Evolutionary conservation across 371 early-diverging fungal species (phyloP).

Genomic region (Entomophthora muscae): DNA sequence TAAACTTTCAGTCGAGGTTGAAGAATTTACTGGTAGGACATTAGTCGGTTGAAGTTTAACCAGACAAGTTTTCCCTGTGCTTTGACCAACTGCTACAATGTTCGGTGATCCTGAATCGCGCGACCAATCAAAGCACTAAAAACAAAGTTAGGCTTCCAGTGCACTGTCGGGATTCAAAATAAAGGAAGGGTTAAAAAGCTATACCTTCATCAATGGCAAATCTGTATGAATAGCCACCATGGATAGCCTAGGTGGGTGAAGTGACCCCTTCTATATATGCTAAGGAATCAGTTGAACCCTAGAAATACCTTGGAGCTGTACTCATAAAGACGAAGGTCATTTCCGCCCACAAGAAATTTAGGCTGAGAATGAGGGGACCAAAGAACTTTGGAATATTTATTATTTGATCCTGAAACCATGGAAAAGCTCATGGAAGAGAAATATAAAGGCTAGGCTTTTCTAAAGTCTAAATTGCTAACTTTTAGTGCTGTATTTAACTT

Average conservation of each 20-base stretch:
- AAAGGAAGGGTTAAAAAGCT: too few relatives aligned
- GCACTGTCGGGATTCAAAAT: too few relatives aligned
- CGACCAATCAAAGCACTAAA: conserved; percentile 65
- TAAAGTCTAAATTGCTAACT: too few relatives aligned
- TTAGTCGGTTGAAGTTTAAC: conserved; percentile 16
- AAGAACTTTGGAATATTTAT: background rate
- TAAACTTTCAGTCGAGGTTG: too few relatives aligned
- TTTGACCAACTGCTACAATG: conserved; percentile 47
- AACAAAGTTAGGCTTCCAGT: too few relatives aligned
- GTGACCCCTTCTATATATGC: background rate
- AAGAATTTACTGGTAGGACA: background rate
- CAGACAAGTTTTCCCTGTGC: conserved; percentile 42
- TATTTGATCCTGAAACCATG: background rate
- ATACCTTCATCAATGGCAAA: conserved; percentile 42
- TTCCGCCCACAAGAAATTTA: background rate
- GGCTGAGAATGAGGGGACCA: background rate
- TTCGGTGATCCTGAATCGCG: conserved; percentile 41
- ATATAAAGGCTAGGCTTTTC: too few relatives aligned
- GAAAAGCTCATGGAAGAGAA: background rate
- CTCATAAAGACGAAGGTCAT: conserved; percentile 7
- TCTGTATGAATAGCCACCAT: conserved; percentile 39
- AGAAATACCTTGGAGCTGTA: background rate
- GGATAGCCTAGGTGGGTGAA: conserved; percentile 22
- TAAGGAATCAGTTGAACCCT: background rate
- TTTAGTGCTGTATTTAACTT: too few relatives aligned